phyloP scores from a whole-genome alignment of 495 filamentous ascomycete genomes.

The Umbilicaria muhlenbergii region DNA sequence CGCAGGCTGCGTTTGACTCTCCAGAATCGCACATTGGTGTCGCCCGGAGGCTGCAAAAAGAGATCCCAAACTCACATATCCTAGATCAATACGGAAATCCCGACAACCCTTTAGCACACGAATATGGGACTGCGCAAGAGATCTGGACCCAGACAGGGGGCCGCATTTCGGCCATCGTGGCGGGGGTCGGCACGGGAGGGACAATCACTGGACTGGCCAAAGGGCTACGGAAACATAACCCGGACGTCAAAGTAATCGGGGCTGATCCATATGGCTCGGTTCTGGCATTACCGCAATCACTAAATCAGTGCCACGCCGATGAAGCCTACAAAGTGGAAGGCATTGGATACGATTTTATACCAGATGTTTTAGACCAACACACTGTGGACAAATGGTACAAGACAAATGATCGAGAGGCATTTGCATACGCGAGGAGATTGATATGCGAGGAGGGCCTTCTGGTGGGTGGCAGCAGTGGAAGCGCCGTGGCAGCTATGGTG shows the following conservation, averaged over 20 bases:
- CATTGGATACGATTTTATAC: constrained; percentile 97
- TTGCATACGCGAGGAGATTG: constrained; percentile 70
- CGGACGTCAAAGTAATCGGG: constrained; percentile 67
- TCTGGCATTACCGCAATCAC: constrained; percentile 56
- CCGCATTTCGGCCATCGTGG: constrained; percentile 73
- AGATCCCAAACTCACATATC: constrained; percentile 93
- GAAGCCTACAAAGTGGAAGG: constrained; percentile 95
- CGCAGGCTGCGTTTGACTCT: constrained; percentile 83
- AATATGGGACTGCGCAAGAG: constrained; percentile 89
- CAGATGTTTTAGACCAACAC: constrained; percentile 72
- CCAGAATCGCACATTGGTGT: constrained; percentile 97
- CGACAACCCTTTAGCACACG: constrained; percentile 88
- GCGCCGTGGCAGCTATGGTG: constrained; percentile 74
- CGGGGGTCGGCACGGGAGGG: constrained; percentile 88
- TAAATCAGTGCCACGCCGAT: constrained; percentile 68
- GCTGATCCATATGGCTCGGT: constrained; percentile 87
- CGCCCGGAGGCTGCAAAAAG: constrained; percentile 74
- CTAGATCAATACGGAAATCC: constrained; percentile 89
- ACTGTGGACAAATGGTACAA: constrained; percentile 95
- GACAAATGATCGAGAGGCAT: constrained; percentile 84
- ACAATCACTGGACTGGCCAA: constrained; percentile 84
- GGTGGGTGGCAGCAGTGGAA: constrained; percentile 88
- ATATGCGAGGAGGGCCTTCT: constrained; percentile 92
- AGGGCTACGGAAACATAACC: constrained; percentile 76
- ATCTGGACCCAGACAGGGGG: constrained; percentile 85